These are phyloP conservation scores for Xylaria sp. DNA, from an alignment of 2,329 filamentous ascomycete genomes.

Conservation along the genomic window DNA sequence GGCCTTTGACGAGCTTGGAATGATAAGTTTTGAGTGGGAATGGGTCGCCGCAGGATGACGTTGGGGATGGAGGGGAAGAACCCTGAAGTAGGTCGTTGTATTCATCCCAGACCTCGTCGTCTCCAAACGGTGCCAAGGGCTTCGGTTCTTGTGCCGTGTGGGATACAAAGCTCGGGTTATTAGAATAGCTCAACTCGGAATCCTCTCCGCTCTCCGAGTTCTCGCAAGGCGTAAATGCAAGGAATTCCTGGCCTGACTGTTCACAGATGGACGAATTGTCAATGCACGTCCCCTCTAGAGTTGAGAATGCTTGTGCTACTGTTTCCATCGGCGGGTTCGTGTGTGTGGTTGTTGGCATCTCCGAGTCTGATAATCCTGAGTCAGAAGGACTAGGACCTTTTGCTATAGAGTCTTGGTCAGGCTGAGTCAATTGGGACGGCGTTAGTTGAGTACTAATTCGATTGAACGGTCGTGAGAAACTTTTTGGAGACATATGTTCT, in stretches of 20 bases:
- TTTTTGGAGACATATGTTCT: constrained; percentile 72
- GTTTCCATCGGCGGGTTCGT: constrained; percentile 36
- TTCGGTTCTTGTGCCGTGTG: constrained; percentile 71
- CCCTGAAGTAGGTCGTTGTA: constrained; percentile 88
- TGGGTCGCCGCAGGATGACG: constrained; percentile 61
- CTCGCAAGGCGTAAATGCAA: constrained; percentile 75
- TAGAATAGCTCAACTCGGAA: constrained; percentile 71
- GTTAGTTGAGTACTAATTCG: constrained; percentile 54
- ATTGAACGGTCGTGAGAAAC: constrained; percentile 85
- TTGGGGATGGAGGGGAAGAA: constrained; percentile 55
- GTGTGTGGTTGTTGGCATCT: constrained; percentile 47
- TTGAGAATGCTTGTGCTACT: not conserved
- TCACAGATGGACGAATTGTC: constrained; percentile 38
- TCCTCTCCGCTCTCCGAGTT: constrained; percentile 66
- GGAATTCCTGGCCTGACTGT: constrained; percentile 62
- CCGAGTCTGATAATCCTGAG: constrained; percentile 48
- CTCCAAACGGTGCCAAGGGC: constrained; percentile 65
- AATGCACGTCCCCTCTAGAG: constrained; percentile 24
- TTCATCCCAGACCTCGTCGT: constrained; percentile 94
- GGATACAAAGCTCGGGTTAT: constrained; percentile 61
- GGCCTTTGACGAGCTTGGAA: constrained; percentile 44
- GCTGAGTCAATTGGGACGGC: constrained; percentile 34
- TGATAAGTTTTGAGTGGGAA: constrained; percentile 61
- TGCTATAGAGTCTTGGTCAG: constrained; percentile 51
- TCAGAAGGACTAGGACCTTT: constrained; percentile 54